Base-by-base conservation (phyloP, 495 filamentous ascomycete species). In the Sabuloglossum arenarium region DNA sequence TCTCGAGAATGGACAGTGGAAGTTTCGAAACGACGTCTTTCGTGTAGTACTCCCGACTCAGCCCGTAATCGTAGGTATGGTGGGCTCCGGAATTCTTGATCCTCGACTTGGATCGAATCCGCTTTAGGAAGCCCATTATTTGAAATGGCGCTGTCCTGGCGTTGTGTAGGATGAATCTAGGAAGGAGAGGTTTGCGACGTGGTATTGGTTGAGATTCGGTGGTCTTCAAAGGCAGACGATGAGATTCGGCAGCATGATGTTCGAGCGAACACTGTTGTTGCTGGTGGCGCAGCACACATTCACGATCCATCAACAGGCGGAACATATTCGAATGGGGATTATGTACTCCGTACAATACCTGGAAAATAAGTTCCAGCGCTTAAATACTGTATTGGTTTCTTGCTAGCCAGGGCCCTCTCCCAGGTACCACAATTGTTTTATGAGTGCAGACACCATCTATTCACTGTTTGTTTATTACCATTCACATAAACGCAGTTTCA, bases 1-100 rank as follows among this genome's bases (percentile, higher is more conserved):
- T 74, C 54, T 74, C 71, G 27, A 97, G 72, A 32, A 95, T 69
- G 1, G 73, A 64, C 10, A 68, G 61, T 9, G 87, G 82, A 0
- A 94, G 73, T 55, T 69, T 66, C 42, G 65, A 65, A 32, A 75
- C 77, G 32, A 60, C 65, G 62, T 81, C 73, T 29, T 60, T 56
- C 24, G 55, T 25, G 24, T 16, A 52, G 9, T n/a, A 3, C 8
- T 30, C 21, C 31, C 2, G 3, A 43, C 39, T 21, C 12, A n/a
- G 21, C 19, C 47, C 28, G 12, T 29, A 29, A 51, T 51, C 28
- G 47, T 51, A 30, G 5, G 1, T 29, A 1, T 28, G 24, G 24
- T 12, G n/a, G n/a, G n/a, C 53, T 37, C 10, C 29, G 14, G 24
- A 1, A 23, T 27, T 21, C 30, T 54, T 54, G 53, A 54, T 37